These are phyloP conservation scores for Cetraspora pellucida DNA, from an alignment of 192 early-diverging fungal species.

Conservation along the genomic window DNA sequence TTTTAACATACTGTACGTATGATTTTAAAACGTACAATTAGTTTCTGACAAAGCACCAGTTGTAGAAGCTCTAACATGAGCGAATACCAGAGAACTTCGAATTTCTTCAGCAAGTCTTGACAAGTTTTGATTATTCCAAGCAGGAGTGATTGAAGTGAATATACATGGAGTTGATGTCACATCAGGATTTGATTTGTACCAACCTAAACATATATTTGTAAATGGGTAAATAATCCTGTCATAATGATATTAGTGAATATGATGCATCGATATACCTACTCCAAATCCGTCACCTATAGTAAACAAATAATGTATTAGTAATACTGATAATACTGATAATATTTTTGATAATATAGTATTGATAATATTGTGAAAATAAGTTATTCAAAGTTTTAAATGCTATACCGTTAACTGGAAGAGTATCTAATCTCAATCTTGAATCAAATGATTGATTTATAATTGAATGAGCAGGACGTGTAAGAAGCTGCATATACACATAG, in stretches of 20 bases:
- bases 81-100: constrained; percentile 73
- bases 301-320: not conserved
- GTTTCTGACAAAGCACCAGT: constrained; percentile 74
- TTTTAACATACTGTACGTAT: not conserved
- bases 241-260: not conserved
- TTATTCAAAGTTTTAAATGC: not conserved
- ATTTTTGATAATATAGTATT: too few species aligned
- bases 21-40: constrained; percentile 57
- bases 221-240: not conserved
- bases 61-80: constrained; percentile 77
- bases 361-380: too few species aligned
- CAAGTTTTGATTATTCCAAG: constrained; percentile 80
- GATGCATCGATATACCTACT: constrained; percentile 55
- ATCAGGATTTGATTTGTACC: constrained; percentile 66
- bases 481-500: constrained; percentile 41
- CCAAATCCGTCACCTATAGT: constrained; percentile 75
- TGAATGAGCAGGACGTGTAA: constrained; percentile 75
- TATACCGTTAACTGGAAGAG: constrained; percentile 68
- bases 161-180: constrained; percentile 69
- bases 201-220: constrained; percentile 41
- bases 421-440: constrained; percentile 68
- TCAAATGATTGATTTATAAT: constrained; percentile 84
- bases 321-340: too few species aligned
- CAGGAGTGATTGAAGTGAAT: constrained; percentile 79
- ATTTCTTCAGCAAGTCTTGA: constrained; percentile 77